Conservation (phyloP, 768 basidiomycete genomes). For the Tulasnella sp. region DNA sequence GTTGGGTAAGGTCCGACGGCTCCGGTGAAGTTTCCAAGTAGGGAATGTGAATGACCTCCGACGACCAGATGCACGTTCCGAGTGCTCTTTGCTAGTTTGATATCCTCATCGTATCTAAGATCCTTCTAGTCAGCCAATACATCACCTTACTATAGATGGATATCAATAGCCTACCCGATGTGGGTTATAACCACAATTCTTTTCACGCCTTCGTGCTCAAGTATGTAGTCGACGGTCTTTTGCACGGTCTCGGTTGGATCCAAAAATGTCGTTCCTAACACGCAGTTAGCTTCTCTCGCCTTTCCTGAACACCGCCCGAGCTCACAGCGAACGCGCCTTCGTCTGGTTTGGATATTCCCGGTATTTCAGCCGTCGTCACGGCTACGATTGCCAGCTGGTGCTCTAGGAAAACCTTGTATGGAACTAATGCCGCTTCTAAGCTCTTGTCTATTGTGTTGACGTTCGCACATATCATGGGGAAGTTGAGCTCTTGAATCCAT, state of each 20-base stretch:
- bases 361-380: slow-evolving; percentile 51
- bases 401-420: slow-evolving; percentile 49
- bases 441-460: slow-evolving; percentile 46
- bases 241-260: slow-evolving; percentile 48
- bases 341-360: slow-evolving; percentile 47
- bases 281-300: slow-evolving; percentile 16
- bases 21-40: slow-evolving; percentile 49
- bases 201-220: slow-evolving; percentile 45
- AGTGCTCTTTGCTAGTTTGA: slow-evolving; percentile 48
- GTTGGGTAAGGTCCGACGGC: slow-evolving; percentile 53
- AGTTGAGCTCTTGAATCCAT: slow-evolving; percentile 49
- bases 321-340: neutral
- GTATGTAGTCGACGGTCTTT: slow-evolving; percentile 48
- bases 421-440: slow-evolving; percentile 45
- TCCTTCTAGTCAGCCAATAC: neutral
- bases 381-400: slow-evolving; percentile 51
- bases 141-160: neutral
- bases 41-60: slow-evolving; percentile 54
- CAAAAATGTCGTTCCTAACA: slow-evolving; percentile 48
- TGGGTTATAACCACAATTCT: slow-evolving; percentile 54
- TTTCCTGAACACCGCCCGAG: neutral
- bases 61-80: slow-evolving; percentile 47
- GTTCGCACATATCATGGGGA: slow-evolving; percentile 54
- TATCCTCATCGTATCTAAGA: slow-evolving; percentile 49
- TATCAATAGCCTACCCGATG: slow-evolving; percentile 42